Evolutionary conservation across 192 early-diverging fungal genomes (phyloP).

Genomic region (Umbelopsis vinacea): DNA sequence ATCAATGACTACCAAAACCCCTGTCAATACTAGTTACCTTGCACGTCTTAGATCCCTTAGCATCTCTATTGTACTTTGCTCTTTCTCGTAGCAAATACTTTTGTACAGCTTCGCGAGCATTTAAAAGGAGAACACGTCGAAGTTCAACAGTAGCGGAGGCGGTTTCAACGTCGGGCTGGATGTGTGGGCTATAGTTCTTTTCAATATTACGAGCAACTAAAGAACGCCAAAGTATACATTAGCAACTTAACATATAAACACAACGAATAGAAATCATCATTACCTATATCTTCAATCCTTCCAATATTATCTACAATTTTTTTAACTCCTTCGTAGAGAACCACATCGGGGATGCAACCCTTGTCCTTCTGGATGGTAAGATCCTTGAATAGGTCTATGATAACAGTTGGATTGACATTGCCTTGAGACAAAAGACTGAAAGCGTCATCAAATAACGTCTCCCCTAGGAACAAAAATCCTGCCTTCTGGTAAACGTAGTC

Average conservation of each 20-base stretch:
- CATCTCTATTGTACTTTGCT: conserved; percentile 25
- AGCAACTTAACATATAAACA: too few relatives aligned
- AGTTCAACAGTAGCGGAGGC: conserved; percentile 45
- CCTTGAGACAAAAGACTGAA: conserved; percentile 64
- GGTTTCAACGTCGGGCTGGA: conserved; percentile 51
- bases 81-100: conserved; percentile 57
- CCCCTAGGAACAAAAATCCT: conserved; percentile 63
- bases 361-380: conserved; percentile 34
- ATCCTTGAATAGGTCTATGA: conserved; percentile 58
- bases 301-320: conserved; percentile 38
- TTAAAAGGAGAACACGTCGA: conserved; percentile 50
- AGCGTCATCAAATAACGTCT: conserved; percentile 72
- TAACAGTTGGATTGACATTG: conserved; percentile 60
- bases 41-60: conserved; percentile 12
- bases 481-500: conserved; percentile 69
- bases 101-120: conserved; percentile 61
- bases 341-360: conserved; percentile 29
- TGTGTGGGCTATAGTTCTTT: conserved; percentile 43
- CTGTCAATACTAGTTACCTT: conserved; percentile 10
- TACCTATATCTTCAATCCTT: conserved; percentile 57
- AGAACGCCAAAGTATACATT: background rate
- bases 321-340: conserved; percentile 49
- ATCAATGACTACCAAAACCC: too few relatives aligned
- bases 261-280: background rate
- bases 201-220: conserved; percentile 37